Base-by-base conservation (phyloP, 495 filamentous ascomycete genomes). In the Hypoxylon fuscum region DNA sequence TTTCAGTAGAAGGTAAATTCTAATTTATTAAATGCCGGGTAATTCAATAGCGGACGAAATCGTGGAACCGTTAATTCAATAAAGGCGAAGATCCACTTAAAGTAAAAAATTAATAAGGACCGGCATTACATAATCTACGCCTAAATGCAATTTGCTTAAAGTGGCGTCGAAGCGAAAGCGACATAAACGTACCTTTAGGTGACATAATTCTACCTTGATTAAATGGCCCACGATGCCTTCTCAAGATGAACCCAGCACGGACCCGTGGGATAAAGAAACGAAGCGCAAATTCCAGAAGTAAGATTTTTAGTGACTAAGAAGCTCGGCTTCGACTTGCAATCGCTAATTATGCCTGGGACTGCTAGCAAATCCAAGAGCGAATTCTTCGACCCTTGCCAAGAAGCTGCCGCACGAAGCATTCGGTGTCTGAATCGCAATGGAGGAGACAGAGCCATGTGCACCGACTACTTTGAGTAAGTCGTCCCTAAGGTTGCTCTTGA, bases 311-410 rank as follows among this genome's bases (percentile, higher is more conserved):
- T 48, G 1, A 3, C 18, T 20, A 12, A 41, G 12, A 31, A 55
- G n/a, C 40, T 22, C 21, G 10, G 21, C 6, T 10, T n/a, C 7
- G 18, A 29, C 50, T 46, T 14, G 29, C 22, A 27, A 7, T 31
- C 18, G 37, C 38, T 42, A 48, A 50, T 50, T 20, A 18, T 31
- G 29, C 34, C 20, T 29, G 45, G 22, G 9, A 54, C 64, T n/a
- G n/a, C n/a, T n/a, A 97, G 93, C 64, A 98, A 98, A 79, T 78
- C 75, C 47, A 79, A 85, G 57, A 95, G 91, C 75, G 85, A 96
- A 73, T 97, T 87, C 76, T 91, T 91, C 68, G 94, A 98, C 68
- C 94, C 94, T 11, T 98, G 94, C 72, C 93, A 97, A 71, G 91
- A 96, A 53, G 93, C 91, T n/a, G 94, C 95, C n/a, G 75, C 85